phyloP scores from a whole-genome alignment of 208 protist genomes.

The Trypanosomatidae sp. region DNA sequence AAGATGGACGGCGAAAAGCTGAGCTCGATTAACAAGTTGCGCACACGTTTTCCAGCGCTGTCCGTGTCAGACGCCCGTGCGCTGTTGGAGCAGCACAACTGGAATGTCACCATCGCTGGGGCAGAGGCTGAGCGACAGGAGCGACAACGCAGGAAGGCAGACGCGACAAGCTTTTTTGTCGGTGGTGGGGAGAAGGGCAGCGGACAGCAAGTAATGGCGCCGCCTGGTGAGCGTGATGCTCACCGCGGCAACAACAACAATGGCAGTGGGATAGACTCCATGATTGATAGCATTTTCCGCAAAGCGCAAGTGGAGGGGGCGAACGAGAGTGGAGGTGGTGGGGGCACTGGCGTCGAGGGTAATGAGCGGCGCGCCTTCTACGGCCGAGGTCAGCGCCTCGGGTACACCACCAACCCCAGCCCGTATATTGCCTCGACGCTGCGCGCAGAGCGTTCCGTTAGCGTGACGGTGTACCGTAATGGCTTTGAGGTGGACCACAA shows the following conservation, averaged over 20 bases:
- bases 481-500: slow-evolving; percentile 62
- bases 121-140: slow-evolving; percentile 29
- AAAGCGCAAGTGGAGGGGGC: slow-evolving; percentile 30
- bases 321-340: slow-evolving; percentile 7
- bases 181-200: slow-evolving; percentile 51
- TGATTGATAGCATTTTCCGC: slow-evolving; percentile 41
- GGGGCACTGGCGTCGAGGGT: slow-evolving; percentile 2
- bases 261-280: slow-evolving; percentile 8
- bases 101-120: slow-evolving; percentile 35
- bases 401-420: slow-evolving; percentile 65
- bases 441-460: slow-evolving; percentile 43
- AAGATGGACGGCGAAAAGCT: slow-evolving; percentile 34
- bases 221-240: slow-evolving; percentile 11
- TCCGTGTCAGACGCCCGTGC: slow-evolving; percentile 31
- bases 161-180: slow-evolving; percentile 42
- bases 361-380: slow-evolving; percentile 55
- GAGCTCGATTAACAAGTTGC: slow-evolving; percentile 32
- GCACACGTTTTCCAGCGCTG: slow-evolving; percentile 36
- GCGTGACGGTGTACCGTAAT: slow-evolving; percentile 68
- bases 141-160: slow-evolving; percentile 7
- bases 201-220: slow-evolving; percentile 53
- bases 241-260: background rate
- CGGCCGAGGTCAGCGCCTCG: slow-evolving; percentile 70
- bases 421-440: slow-evolving; percentile 63
- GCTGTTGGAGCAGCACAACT: slow-evolving; percentile 34